Conservation (phyloP, 768 basidiomycete genomes). For the Paxillus rubicundulus region DNA sequence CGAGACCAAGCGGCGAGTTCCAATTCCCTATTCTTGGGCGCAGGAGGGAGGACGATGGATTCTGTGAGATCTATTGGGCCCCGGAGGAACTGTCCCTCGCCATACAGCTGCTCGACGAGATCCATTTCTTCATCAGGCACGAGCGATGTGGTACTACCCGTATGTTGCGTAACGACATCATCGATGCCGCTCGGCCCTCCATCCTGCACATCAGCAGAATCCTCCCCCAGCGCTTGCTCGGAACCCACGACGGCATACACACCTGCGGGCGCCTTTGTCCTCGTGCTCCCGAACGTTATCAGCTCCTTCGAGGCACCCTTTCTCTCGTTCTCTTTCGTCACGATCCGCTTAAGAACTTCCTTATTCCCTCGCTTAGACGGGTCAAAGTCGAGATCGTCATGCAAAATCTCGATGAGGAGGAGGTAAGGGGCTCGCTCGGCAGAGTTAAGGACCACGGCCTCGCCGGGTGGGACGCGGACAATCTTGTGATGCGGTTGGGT, state of each 20-base stretch:
- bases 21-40: slow-evolving; percentile 85
- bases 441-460: slow-evolving; percentile 96
- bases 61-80: slow-evolving; percentile 80
- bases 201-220: slow-evolving; percentile 26
- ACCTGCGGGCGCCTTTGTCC: slow-evolving; percentile 15
- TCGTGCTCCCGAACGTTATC: slow-evolving; percentile 38
- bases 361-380: slow-evolving; percentile 79
- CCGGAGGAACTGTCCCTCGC: slow-evolving; percentile 68
- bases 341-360: slow-evolving; percentile 78
- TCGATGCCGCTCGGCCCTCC: background rate
- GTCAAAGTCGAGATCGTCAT: slow-evolving; percentile 90
- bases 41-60: slow-evolving; percentile 75
- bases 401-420: slow-evolving; percentile 86
- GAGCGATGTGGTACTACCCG: slow-evolving; percentile 18
- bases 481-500: slow-evolving; percentile 86
- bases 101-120: slow-evolving; percentile 94
- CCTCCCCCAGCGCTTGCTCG: slow-evolving; percentile 33
- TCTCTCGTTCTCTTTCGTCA: slow-evolving; percentile 60
- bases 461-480: slow-evolving; percentile 95
- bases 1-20: slow-evolving; percentile 84
- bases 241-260: slow-evolving; percentile 24
- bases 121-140: slow-evolving; percentile 83
- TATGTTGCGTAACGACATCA: slow-evolving; percentile 18
- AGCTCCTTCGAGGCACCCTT: slow-evolving; percentile 59
- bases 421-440: slow-evolving; percentile 95